phyloP scores from a whole-genome alignment of 108 stramenopile genomes.

The Pseudonitzschia multistriata region DNA sequence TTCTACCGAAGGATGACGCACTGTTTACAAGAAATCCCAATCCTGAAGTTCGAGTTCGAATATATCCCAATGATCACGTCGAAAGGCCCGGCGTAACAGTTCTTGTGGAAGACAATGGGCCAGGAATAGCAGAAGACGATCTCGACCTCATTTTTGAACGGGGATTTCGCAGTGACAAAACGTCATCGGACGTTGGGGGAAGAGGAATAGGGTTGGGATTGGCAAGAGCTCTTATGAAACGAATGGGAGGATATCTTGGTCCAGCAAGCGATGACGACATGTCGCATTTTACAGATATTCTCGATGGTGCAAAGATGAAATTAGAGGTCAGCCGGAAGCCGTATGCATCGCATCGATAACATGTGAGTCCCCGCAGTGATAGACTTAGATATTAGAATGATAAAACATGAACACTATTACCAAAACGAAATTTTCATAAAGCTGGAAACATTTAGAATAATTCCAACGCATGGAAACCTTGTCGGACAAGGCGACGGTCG shows the following conservation, averaged over 20 bases:
- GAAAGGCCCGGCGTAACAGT: slow-evolving; percentile 65
- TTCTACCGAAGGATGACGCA: slow-evolving; percentile 32
- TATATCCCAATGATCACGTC: slow-evolving; percentile 44
- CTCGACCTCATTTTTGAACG: slow-evolving; percentile 57
- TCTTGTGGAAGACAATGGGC: slow-evolving; percentile 83
- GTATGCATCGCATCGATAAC: too few species aligned
- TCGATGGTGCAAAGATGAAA: slow-evolving; percentile 46
- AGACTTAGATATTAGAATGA: too few species aligned
- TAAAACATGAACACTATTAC: too few species aligned
- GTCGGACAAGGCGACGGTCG: too few species aligned
- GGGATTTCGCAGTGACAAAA: slow-evolving; percentile 57
- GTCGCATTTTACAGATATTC: slow-evolving; percentile 5
- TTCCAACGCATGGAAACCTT: too few species aligned
- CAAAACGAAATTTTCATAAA: too few species aligned
- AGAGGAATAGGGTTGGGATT: slow-evolving; percentile 77
- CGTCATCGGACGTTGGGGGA: slow-evolving; percentile 44
- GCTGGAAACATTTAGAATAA: too few species aligned
- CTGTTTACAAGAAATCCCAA: slow-evolving; percentile 25
- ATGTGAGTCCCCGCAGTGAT: too few species aligned
- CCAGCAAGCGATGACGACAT: slow-evolving; percentile 41
- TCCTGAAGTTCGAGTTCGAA: slow-evolving; percentile 56
- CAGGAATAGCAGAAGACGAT: slow-evolving; percentile 62
- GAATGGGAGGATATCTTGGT: slow-evolving; percentile 71
- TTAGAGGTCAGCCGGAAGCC: slow-evolving; percentile 22
- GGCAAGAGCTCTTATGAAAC: slow-evolving; percentile 43